phyloP scores from a whole-genome alignment of 371 early-diverging fungal species.

The Blakeslea trispora region DNA sequence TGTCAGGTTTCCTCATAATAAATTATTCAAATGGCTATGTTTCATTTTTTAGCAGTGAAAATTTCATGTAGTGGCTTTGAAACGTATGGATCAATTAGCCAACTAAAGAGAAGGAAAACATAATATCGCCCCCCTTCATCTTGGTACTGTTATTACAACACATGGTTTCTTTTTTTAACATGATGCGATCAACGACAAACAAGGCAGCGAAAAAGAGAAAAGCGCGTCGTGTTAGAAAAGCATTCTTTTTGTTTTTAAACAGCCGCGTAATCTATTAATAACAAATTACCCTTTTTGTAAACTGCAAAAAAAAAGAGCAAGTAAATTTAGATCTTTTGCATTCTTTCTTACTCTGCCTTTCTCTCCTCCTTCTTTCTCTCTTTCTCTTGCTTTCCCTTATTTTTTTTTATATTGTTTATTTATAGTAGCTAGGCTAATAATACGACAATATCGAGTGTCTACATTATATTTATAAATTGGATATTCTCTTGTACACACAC shows the following conservation, averaged over 20 bases:
- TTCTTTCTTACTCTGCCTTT: background rate
- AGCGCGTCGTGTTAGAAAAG: background rate
- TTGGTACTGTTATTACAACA: background rate
- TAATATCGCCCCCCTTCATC: no score
- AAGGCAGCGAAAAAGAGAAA: background rate
- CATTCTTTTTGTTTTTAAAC: background rate
- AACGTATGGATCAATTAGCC: background rate
- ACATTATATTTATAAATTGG: no score
- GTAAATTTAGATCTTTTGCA: background rate
- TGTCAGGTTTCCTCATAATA: background rate
- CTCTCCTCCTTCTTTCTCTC: background rate
- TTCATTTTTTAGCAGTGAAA: constrained; percentile 7
- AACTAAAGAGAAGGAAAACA: background rate
- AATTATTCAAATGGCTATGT: constrained; percentile 17
- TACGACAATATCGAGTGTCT: no score
- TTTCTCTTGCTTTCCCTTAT: background rate
- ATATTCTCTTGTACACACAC: background rate
- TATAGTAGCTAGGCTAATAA: background rate
- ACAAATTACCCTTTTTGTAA: background rate
- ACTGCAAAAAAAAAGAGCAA: background rate
- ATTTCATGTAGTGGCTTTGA: background rate
- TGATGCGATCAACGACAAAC: background rate
- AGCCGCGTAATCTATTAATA: no score
- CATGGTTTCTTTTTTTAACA: background rate
- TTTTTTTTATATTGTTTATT: background rate